These are phyloP conservation scores for Stachybotrys echinatus DNA, from an alignment of 2,329 filamentous ascomycete genomes.

Conservation along the genomic window DNA sequence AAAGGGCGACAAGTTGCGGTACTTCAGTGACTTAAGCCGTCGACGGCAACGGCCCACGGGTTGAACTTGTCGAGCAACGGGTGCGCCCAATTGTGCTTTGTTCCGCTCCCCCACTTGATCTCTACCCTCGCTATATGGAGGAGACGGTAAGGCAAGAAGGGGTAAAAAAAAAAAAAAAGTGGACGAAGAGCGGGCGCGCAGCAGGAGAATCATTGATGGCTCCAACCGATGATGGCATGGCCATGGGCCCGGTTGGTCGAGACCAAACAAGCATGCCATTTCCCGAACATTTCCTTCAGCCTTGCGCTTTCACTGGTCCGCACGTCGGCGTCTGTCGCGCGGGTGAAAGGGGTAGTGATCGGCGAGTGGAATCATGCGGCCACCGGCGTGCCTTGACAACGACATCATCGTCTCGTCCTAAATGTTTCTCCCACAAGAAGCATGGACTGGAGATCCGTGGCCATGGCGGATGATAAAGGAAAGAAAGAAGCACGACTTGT, in stretches of 20 bases:
- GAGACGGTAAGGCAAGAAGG: neutral
- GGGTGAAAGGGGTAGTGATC: neutral
- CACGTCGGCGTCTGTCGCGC: neutral
- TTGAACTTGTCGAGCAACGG: neutral
- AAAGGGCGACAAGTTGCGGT: neutral
- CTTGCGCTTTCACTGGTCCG: conserved; percentile 2
- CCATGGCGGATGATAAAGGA: too few relatives aligned
- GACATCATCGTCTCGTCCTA: conserved; percentile 1
- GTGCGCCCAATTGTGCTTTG: neutral
- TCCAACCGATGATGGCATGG: neutral
- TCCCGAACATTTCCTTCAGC: conserved; percentile 1
- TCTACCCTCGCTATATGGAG: neutral
- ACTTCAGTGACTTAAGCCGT: neutral
- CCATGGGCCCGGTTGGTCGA: neutral
- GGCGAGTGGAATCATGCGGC: neutral
- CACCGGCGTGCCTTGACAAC: neutral
- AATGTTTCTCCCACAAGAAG: too few relatives aligned
- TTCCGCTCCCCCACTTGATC: neutral
- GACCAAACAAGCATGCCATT: neutral
- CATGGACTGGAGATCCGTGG: too few relatives aligned
- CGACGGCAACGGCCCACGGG: neutral
- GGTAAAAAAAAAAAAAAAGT: neutral
- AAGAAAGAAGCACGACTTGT: too few relatives aligned
- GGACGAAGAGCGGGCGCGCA: neutral
- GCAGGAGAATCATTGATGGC: neutral